Percentiles rank a stretch among this genome's conserved stretches.
Conservation (phyloP, 139 green algal genomes). For the Cymbomonas tetramitiformis region DNA sequence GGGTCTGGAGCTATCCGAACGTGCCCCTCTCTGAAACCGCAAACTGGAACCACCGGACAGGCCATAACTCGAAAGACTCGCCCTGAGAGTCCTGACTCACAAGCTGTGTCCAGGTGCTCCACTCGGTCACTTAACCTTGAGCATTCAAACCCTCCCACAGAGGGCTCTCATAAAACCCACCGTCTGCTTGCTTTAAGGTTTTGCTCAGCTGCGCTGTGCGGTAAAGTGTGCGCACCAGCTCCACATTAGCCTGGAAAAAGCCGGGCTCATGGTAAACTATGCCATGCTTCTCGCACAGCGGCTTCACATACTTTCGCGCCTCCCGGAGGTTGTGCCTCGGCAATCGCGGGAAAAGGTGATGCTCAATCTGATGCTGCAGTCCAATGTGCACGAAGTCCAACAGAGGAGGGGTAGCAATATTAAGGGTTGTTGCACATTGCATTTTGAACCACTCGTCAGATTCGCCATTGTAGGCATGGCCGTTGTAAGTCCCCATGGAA, state of each 20-base stretch:
- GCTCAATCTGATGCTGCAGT: constrained; percentile 53
- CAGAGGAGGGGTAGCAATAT: constrained; percentile 39
- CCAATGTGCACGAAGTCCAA: constrained; percentile 53
- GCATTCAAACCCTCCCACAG: too few species aligned
- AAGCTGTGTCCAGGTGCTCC: too few species aligned
- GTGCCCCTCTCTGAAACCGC: too few species aligned
- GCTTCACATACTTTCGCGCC: constrained; percentile 19
- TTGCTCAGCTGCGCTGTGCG: too few species aligned
- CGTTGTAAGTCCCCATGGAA: constrained; percentile 28
- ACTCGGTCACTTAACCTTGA: too few species aligned
- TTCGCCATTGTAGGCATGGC: constrained; percentile 23
- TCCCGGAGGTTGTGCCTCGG: constrained; percentile 39
- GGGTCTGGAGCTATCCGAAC: too few species aligned
- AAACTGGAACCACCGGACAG: too few species aligned
- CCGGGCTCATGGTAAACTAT: not conserved
- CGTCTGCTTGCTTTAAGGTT: too few species aligned
- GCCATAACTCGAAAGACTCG: too few species aligned
- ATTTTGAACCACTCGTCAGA: constrained; percentile 23
- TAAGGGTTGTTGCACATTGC: constrained; percentile 35
- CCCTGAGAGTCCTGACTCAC: too few species aligned
- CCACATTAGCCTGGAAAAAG: constrained; percentile 7
- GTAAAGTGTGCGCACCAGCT: constrained; percentile 10
- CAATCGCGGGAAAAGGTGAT: constrained; percentile 47
- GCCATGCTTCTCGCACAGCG: constrained; percentile 26
- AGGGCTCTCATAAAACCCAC: too few species aligned